A percentile compares a stretch with the other conserved stretches of the same genome.
phyloP scores from a whole-genome alignment of 345 rosid genomes.

The Ceriops decandra region DNA sequence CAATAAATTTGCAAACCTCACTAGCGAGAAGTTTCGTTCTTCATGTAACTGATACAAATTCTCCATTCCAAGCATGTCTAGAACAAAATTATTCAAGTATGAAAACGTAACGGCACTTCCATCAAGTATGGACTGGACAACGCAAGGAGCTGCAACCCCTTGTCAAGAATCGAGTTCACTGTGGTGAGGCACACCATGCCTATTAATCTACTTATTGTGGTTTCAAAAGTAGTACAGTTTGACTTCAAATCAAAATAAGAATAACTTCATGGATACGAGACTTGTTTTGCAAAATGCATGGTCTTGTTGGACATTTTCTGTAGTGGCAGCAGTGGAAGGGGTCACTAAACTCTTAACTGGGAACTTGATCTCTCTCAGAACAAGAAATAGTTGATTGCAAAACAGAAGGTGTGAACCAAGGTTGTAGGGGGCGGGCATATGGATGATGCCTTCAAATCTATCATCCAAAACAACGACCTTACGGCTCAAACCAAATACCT shows the following conservation, averaged over 20 bases:
- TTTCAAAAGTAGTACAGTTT: background rate
- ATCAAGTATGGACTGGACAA: slow-evolving; percentile 39
- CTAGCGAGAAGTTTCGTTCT: slow-evolving; percentile 43
- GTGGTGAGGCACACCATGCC: slow-evolving; percentile 31
- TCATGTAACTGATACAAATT: slow-evolving; percentile 27
- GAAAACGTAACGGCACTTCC: slow-evolving; percentile 25
- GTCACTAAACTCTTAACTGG: slow-evolving; percentile 35
- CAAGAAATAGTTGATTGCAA: slow-evolving; percentile 58
- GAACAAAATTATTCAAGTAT: slow-evolving; percentile 19
- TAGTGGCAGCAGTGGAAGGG: slow-evolving; percentile 53
- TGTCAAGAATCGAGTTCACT: slow-evolving; percentile 37
- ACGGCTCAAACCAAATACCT: slow-evolving; percentile 29
- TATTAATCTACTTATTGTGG: background rate
- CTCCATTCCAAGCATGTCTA: background rate
- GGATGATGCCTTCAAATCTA: slow-evolving; percentile 34
- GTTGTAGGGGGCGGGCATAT: slow-evolving; percentile 29
- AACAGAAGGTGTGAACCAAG: slow-evolving; percentile 15
- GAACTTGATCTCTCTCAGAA: slow-evolving; percentile 40
- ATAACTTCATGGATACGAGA: background rate
- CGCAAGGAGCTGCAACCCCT: slow-evolving; percentile 39
- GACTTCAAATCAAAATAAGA: too few species aligned
- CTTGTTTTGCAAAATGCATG: slow-evolving; percentile 16
- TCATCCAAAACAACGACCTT: slow-evolving; percentile 29
- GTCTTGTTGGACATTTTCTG: slow-evolving; percentile 59
- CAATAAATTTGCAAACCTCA: slow-evolving; percentile 52